Percentiles rank a stretch among this genome's conserved stretches.
These are phyloP conservation scores for Botryosphaeria dothidea DNA, from an alignment of 2,329 filamentous ascomycete genomes.

Conservation along the genomic window DNA sequence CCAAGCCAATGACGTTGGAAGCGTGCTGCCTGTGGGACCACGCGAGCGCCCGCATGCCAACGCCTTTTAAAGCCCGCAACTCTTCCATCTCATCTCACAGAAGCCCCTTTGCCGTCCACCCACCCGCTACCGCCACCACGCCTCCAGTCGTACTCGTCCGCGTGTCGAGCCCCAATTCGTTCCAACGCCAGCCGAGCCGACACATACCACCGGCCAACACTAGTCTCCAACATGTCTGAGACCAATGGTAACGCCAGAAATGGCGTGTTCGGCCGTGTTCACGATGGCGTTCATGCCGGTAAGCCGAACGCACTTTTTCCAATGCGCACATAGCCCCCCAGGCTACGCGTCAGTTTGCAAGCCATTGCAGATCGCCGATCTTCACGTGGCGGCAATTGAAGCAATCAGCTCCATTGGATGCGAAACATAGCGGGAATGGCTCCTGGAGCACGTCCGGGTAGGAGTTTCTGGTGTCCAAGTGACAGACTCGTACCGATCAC, in stretches of 20 bases:
- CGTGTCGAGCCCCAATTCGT: background rate
- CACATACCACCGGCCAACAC: background rate
- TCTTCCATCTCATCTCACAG: background rate
- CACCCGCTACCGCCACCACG: background rate
- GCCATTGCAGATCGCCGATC: background rate
- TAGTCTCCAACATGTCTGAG: conserved; percentile 16
- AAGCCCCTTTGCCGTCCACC: background rate
- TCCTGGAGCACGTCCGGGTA: background rate
- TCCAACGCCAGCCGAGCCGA: no score
- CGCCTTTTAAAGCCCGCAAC: background rate
- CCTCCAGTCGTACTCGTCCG: background rate
- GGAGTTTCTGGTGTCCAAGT: background rate
- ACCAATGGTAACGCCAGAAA: conserved; percentile 15
- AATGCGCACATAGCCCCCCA: background rate
- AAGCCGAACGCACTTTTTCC: background rate
- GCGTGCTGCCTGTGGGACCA: conserved; percentile 1
- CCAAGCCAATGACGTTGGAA: conserved; percentile 7
- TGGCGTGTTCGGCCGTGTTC: conserved; percentile 10
- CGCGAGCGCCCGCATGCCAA: background rate
- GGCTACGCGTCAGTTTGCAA: background rate
- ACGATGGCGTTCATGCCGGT: conserved; percentile 19
- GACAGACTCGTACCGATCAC: background rate
- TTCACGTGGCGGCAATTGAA: background rate
- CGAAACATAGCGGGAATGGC: background rate
- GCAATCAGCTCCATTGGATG: background rate